These are phyloP conservation scores for Tolypocladium amazonense DNA, from an alignment of 2,329 filamentous ascomycete species.

Conservation along the genomic window DNA sequence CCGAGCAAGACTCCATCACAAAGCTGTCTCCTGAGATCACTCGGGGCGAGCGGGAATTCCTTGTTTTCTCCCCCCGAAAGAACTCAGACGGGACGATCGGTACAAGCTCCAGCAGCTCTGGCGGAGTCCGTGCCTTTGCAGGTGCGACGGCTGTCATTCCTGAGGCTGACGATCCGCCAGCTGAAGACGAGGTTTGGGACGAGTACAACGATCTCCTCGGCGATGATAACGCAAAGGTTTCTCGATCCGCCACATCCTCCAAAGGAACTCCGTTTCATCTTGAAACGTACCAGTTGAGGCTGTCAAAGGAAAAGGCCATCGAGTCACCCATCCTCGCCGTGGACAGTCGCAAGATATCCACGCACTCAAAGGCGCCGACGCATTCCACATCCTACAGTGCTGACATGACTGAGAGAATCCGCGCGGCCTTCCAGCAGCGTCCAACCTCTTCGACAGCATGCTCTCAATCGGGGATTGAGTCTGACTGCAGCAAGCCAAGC, in stretches of 20 bases:
- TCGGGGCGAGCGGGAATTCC: conserved; percentile 48
- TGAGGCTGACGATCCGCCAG: conserved; percentile 47
- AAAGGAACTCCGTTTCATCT: conserved; percentile 45
- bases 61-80: conserved; percentile 64
- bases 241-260: conserved; percentile 44
- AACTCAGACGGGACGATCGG: conserved; percentile 49
- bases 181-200: conserved; percentile 85
- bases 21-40: conserved; percentile 18
- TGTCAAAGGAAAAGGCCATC: conserved; percentile 25
- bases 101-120: conserved; percentile 55
- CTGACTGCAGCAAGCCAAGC: background rate
- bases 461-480: conserved; percentile 29
- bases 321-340: conserved; percentile 37
- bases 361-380: conserved; percentile 21
- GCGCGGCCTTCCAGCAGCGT: conserved; percentile 34
- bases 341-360: conserved; percentile 19
- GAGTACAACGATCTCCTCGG: conserved; percentile 87
- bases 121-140: conserved; percentile 41
- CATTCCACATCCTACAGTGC: conserved; percentile 43
- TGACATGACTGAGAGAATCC: conserved; percentile 43
- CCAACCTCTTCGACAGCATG: conserved; percentile 31
- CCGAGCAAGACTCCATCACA: conserved; percentile 18
- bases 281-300: conserved; percentile 32
- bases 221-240: conserved; percentile 37
- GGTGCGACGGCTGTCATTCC: conserved; percentile 59